These are phyloP conservation scores for Ampelomyces quisqualis DNA, from an alignment of 2,329 filamentous ascomycete species.

Conservation along the genomic window DNA sequence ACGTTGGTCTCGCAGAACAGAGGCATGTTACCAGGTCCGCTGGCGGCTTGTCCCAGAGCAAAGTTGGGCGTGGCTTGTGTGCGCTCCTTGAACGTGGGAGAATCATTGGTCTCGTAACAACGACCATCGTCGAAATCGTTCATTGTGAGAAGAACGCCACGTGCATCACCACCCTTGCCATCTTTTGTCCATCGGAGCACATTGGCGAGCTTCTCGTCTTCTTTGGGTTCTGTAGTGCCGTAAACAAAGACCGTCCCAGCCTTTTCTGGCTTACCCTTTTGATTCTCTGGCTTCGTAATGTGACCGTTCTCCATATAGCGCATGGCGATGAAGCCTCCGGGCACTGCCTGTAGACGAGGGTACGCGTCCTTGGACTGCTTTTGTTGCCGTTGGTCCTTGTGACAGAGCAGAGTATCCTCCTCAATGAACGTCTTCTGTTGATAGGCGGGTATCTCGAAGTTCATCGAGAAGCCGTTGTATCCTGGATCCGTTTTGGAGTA, in stretches of 20 bases:
- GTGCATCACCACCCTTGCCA: slow-evolving; percentile 76
- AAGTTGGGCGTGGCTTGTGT: slow-evolving; percentile 58
- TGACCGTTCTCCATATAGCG: slow-evolving; percentile 56
- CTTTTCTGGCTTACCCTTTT: slow-evolving; percentile 46
- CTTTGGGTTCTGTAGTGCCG: slow-evolving; percentile 51
- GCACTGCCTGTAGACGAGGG: slow-evolving; percentile 61
- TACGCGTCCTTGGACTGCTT: slow-evolving; percentile 56
- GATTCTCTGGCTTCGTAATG: slow-evolving; percentile 46
- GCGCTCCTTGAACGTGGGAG: slow-evolving; percentile 59
- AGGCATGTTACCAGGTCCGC: slow-evolving; percentile 48
- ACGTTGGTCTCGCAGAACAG: slow-evolving; percentile 82
- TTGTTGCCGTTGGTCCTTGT: slow-evolving; percentile 59
- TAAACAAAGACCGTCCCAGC: slow-evolving; percentile 52
- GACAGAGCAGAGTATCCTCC: slow-evolving; percentile 62
- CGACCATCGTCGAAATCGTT: slow-evolving; percentile 87
- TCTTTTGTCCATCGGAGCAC: slow-evolving; percentile 81
- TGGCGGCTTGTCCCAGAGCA: slow-evolving; percentile 51
- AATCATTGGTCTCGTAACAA: slow-evolving; percentile 76
- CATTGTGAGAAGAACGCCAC: slow-evolving; percentile 72
- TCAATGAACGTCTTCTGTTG: slow-evolving; percentile 49
- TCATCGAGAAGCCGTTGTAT: slow-evolving; percentile 62
- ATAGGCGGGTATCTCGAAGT: slow-evolving; percentile 52
- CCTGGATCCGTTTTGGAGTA: slow-evolving; percentile 57
- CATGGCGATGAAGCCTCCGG: slow-evolving; percentile 51
- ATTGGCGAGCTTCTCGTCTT: slow-evolving; percentile 59